Base-by-base conservation (phyloP, 257 asterid species). In the Henckelia pumila region DNA sequence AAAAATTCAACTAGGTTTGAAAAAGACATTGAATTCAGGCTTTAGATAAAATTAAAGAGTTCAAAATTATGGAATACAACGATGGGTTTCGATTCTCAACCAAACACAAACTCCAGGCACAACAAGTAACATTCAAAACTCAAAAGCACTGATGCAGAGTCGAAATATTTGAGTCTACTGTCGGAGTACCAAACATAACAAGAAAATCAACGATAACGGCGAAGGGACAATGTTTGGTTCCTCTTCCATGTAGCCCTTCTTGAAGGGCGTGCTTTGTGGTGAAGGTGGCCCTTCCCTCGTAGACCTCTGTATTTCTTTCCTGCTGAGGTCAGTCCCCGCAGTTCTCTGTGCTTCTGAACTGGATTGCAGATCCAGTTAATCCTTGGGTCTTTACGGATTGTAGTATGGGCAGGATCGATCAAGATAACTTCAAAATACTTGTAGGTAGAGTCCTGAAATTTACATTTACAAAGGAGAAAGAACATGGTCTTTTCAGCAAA, bases 221-320 rank as follows among this genome's bases (percentile, higher is more conserved):
- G 55, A 47, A 76, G 76, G 21, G 80, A 76, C 5, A 76, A 33
- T 10, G 80, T 76, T 66, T 76, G 80, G 80, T 76, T 76, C 58
- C 80, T 76, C 76, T 71, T 76, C 80, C 80, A 76, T 26, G 80
- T 76, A n/a, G 80, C 80, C 58, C 77, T 66, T 71, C 77, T 66
- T 6, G 80, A 76, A 19, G 80, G 80, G 3, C 80, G 76, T 4
- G 80, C 80, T 60, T 76, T 71, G 80, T 76, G 80, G 69, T 71
- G 77, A 64, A 71, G 64, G 59, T 76, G 80, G 29, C 80, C 80
- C 49, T 16, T 76, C 30, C 80, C 80, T 56, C 74, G 56, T 9
- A 71, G 80, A 26, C 77, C 80, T 16, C 80, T 71, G 74, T 66
- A 71, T 35, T 76, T 76, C 76, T 76, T 76, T 55, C 80, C 80